Evolutionary conservation across 1,139 yeast genomes (phyloP), one percentile per base, ranked within the genome.

Genomic region (Kluyveromyces marxianus): DNA sequence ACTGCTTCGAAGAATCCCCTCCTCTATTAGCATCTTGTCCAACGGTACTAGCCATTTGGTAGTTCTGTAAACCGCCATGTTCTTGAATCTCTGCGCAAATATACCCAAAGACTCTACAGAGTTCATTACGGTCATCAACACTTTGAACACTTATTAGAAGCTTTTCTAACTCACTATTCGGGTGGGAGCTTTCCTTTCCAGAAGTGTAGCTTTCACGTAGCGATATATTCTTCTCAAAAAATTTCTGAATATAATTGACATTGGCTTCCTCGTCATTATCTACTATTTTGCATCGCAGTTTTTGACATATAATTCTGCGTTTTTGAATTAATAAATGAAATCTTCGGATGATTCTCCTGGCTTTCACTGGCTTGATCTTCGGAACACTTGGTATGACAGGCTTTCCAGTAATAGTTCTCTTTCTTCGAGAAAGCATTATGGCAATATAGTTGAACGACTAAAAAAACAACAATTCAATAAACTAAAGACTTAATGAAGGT

Each of bases 21-120:
- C 97, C 97, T 51, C 97, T 67, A 41, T 74, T 73, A 1, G 67
- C 65, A 49, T 79, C 77, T 57, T 90, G 97, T 0, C 97, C 97
- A 43, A 81, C 78, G 1, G 85, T 77, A 1, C 96, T 87, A 0
- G 97, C 97, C n/a, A 74, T 68, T 58, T 90, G 97, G 61, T 90
- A 90, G 5, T 77, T 75, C 48, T 77, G 72, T 2, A 87, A 62
- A 0, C 95, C 95, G 1, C 95, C 95, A 44, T 79, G 68, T 44
- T 67, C 71, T 7, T 69, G 67, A 3, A 81, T 72, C 59, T 84
- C 89, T 1, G 72, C 72, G 55, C 79, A 83, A 7, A 81, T 79
- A 52, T 65, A 72, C 1, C 76, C 88, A 44, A 78, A 67, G 37
- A 64, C 62, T 14, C 39, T 45, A 10, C 51, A 53, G 5, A 69